These are phyloP conservation scores for Penicillium sp. DNA, from an alignment of 2,329 filamentous ascomycete species.

Conservation along the genomic window DNA sequence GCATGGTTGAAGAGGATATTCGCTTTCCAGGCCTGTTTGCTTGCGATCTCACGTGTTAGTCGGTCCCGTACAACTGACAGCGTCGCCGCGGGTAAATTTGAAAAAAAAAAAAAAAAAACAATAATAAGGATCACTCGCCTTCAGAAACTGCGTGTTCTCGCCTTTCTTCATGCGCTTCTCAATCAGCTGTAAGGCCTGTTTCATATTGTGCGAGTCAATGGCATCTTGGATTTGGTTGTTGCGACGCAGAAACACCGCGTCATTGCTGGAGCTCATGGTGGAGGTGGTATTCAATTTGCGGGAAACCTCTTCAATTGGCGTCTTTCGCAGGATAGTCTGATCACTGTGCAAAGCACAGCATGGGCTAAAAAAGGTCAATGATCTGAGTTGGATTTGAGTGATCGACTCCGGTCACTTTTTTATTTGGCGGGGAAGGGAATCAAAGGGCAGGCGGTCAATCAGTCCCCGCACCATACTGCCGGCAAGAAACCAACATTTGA, in stretches of 20 bases:
- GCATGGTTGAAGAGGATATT: constrained; percentile 42
- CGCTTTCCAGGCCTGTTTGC: constrained; percentile 45
- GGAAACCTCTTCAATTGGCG: background rate
- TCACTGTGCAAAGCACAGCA: constrained; percentile 32
- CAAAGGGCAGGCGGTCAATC: constrained; percentile 19
- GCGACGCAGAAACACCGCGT: constrained; percentile 45
- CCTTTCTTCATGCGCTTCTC: constrained; percentile 58
- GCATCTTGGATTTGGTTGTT: constrained; percentile 53
- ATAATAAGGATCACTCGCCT: constrained; percentile 26
- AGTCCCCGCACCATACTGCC: constrained; percentile 11
- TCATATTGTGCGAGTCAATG: constrained; percentile 49
- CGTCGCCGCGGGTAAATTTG: background rate
- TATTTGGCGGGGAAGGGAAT: constrained; percentile 23
- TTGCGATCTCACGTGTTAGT: background rate
- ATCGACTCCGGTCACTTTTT: constrained; percentile 9
- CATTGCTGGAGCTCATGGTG: constrained; percentile 37
- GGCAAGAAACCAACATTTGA: constrained; percentile 1
- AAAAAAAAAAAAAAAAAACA: background rate
- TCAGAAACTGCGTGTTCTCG: constrained; percentile 46
- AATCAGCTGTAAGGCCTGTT: constrained; percentile 51
- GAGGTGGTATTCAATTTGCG: background rate
- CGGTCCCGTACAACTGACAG: background rate
- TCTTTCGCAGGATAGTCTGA: constrained; percentile 1
- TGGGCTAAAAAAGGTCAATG: constrained; percentile 10
- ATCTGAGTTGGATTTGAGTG: background rate